Conservation (phyloP, 2,329 filamentous ascomycete genomes). For the Tothia fuscella region DNA sequence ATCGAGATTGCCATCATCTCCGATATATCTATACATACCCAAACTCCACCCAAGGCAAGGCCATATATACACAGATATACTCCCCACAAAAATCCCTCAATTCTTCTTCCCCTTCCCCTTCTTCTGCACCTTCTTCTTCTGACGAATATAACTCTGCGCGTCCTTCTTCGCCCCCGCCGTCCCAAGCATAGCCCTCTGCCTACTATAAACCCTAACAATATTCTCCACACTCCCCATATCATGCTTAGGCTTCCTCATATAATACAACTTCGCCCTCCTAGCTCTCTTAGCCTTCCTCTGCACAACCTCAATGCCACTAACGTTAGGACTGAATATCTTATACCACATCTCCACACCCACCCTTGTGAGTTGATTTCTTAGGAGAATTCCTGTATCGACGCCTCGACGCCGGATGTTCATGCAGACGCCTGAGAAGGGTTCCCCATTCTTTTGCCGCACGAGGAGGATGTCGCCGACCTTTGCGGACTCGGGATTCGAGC, state of each 20-base stretch:
- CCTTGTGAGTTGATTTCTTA: slow-evolving; percentile 76
- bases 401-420: slow-evolving; percentile 80
- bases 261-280: slow-evolving; percentile 76
- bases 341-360: slow-evolving; percentile 95
- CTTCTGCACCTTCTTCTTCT: slow-evolving; percentile 5
- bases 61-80: too few relatives aligned
- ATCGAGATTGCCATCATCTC: too few relatives aligned
- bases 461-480: slow-evolving; percentile 84
- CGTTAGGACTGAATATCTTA: slow-evolving; percentile 85
- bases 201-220: slow-evolving; percentile 54
- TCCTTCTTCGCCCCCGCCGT: slow-evolving; percentile 1
- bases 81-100: too few relatives aligned
- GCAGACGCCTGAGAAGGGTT: slow-evolving; percentile 82
- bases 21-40: too few relatives aligned
- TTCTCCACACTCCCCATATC: slow-evolving; percentile 79
- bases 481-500: slow-evolving; percentile 63
- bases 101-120: too few relatives aligned
- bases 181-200: slow-evolving; percentile 8
- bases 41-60: too few relatives aligned
- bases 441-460: slow-evolving; percentile 70
- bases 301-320: slow-evolving; percentile 86
- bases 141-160: too few relatives aligned
- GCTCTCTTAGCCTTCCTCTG: slow-evolving; percentile 76
- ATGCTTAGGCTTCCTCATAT: slow-evolving; percentile 75
- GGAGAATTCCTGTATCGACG: slow-evolving; percentile 74